Conservation (phyloP, 2,329 filamentous ascomycete genomes). For the Aaosphaeria pasadenensis region DNA sequence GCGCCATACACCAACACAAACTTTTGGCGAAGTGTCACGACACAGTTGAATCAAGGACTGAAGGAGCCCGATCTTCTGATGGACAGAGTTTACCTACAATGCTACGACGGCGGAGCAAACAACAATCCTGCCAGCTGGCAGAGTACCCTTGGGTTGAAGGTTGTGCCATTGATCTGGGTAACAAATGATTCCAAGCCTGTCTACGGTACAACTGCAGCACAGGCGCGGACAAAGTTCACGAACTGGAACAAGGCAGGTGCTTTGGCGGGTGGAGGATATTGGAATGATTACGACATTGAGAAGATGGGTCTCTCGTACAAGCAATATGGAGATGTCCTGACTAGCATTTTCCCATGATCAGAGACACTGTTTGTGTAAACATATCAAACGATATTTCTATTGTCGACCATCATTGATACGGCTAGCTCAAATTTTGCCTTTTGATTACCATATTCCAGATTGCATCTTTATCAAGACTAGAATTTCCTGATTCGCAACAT, state of each 20-base stretch:
- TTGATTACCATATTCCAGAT: too few species aligned
- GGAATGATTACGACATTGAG: slow-evolving; percentile 49
- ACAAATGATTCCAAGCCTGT: slow-evolving; percentile 47
- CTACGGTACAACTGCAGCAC: slow-evolving; percentile 37
- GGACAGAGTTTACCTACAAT: slow-evolving; percentile 45
- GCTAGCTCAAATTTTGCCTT: too few species aligned
- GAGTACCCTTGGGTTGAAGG: slow-evolving; percentile 37
- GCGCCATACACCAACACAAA: slow-evolving; percentile 42
- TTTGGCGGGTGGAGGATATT: slow-evolving; percentile 44
- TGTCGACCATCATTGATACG: too few species aligned
- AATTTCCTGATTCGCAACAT: too few species aligned
- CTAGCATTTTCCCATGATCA: slow-evolving; percentile 9
- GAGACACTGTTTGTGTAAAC: too few species aligned
- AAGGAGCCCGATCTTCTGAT: slow-evolving; percentile 26
- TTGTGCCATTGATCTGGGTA: slow-evolving; percentile 47
- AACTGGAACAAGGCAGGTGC: slow-evolving; percentile 29
- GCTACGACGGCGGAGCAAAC: slow-evolving; percentile 44
- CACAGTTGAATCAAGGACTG: slow-evolving; percentile 16
- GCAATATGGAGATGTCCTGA: slow-evolving; percentile 27
- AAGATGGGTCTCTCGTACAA: slow-evolving; percentile 42
- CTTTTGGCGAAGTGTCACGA: slow-evolving; percentile 38
- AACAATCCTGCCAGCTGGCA: slow-evolving; percentile 44
- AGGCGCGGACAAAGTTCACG: slow-evolving; percentile 36
- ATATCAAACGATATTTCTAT: too few species aligned
- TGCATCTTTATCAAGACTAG: too few species aligned